phyloP scores from a whole-genome alignment of 1,139 yeast genomes.

The Hansenula anomala region DNA sequence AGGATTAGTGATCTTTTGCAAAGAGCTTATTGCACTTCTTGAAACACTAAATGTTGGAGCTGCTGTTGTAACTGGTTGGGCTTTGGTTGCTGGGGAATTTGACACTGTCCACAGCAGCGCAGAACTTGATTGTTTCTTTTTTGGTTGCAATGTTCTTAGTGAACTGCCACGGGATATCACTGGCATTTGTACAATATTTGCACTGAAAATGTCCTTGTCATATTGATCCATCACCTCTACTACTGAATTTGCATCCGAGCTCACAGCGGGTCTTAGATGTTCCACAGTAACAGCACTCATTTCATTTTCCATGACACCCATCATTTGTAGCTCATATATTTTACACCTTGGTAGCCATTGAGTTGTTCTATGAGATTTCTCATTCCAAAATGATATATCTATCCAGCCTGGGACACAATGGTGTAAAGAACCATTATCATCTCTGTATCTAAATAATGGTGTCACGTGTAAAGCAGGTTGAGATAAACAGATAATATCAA shows the following conservation, averaged over 20 bases:
- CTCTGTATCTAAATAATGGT: constrained; percentile 75
- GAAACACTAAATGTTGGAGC: constrained; percentile 21
- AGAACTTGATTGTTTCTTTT: constrained; percentile 8
- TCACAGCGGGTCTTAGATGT: constrained; percentile 34
- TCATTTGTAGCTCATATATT: constrained; percentile 94
- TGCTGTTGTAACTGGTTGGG: constrained; percentile 15
- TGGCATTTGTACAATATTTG: not conserved
- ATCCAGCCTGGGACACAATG: constrained; percentile 94
- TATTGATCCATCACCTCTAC: constrained; percentile 54
- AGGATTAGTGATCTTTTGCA: constrained; percentile 14
- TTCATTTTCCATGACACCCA: constrained; percentile 95
- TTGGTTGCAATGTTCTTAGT: constrained; percentile 8
- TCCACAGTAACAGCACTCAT: constrained; percentile 60
- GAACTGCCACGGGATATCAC: not conserved
- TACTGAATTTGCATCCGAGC: constrained; percentile 27
- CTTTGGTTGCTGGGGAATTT: constrained; percentile 17
- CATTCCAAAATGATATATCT: constrained; percentile 85
- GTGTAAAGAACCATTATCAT: constrained; percentile 46
- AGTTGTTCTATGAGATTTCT: constrained; percentile 34
- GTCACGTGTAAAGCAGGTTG: constrained; percentile 91
- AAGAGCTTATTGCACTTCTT: constrained; percentile 17
- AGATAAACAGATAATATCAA: constrained; percentile 84
- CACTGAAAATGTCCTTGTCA: constrained; percentile 49
- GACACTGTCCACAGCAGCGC: constrained; percentile 20
- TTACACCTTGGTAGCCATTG: constrained; percentile 92